Conservation (phyloP, 495 filamentous ascomycete species). For the Penicillium nucicola region DNA sequence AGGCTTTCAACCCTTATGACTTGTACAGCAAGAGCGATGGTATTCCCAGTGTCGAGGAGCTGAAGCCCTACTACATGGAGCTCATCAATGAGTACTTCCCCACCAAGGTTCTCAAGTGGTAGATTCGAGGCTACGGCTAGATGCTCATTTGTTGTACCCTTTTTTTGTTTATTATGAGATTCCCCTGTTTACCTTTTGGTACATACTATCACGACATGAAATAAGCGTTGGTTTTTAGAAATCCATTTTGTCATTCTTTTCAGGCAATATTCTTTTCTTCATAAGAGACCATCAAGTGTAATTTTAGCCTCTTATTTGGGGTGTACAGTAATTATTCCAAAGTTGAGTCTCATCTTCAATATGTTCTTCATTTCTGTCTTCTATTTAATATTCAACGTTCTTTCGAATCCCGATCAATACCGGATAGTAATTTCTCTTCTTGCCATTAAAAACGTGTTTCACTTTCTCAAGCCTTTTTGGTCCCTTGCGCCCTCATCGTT, state of each 20-base stretch:
- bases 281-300: too few relatives aligned
- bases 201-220: not conserved
- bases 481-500: too few relatives aligned
- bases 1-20: slow-evolving; percentile 88
- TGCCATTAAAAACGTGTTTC: too few relatives aligned
- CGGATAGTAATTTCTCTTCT: too few relatives aligned
- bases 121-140: slow-evolving; percentile 14
- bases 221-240: slow-evolving; percentile 3
- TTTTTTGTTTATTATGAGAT: slow-evolving; percentile 9
- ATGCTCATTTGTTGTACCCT: not conserved
- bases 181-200: slow-evolving; percentile 11
- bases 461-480: too few relatives aligned
- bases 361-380: too few relatives aligned
- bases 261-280: too few relatives aligned
- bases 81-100: slow-evolving; percentile 86
- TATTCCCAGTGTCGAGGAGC: slow-evolving; percentile 66
- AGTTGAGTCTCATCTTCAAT: too few relatives aligned
- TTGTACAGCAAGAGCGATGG: slow-evolving; percentile 90
- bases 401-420: too few relatives aligned
- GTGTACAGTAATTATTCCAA: too few relatives aligned
- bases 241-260: not conserved
- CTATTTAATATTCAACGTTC: too few relatives aligned
- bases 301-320: too few relatives aligned
- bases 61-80: slow-evolving; percentile 75
- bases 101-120: slow-evolving; percentile 74